Evolutionary conservation across 257 asterid species (phyloP), one percentile per base, ranked within the genome.

Genomic region (Linaria vulgaris): DNA sequence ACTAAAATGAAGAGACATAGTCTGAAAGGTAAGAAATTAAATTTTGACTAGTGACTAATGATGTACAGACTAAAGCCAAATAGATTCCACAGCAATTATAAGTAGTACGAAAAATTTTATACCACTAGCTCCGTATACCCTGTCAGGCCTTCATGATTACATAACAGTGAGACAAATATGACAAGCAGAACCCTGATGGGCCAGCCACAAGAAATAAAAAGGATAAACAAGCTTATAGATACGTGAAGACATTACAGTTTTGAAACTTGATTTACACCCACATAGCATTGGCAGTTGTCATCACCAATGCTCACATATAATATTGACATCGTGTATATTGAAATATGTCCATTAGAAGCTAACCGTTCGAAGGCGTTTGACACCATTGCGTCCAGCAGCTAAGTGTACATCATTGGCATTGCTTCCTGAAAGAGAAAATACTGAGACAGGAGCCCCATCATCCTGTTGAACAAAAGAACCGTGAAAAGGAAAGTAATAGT

Each of bases 301-400:
- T 19, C 23, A 46, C 44, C 15, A 41, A 55, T 49, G 53, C 37
- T 43, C 16, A 49, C 6, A 52, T 23, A 43, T 22, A 21, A 61
- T 44, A 43, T 19, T 62, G n/a, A 23, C 21, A 70, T 69, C 64
- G 46, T 43, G 49, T 38, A 59, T 31, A 67, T 56, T 48, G 34
- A 73, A 50, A 64, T 54, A 38, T 39, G 70, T 50, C 58, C 43
- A 56, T 27, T 25, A 56, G 38, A 69, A 54, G 71, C 95, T 79
- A 71, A 92, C 99, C 66, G 99, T 94, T 72, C 97, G 94, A 71
- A 94, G 90, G 66, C 97, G 91, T 80, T 94, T 94, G 67, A 94
- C 99, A 70, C 99, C 99, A 68, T 94, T 94, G 38, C 99, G 96
- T 14, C 96, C 99, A 70, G 99, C 99, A 79, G 80, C 82, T 71